Evolutionary conservation across 1,284 basidiomycete species (phyloP).

Genomic region (Neonothopanus nambi): DNA sequence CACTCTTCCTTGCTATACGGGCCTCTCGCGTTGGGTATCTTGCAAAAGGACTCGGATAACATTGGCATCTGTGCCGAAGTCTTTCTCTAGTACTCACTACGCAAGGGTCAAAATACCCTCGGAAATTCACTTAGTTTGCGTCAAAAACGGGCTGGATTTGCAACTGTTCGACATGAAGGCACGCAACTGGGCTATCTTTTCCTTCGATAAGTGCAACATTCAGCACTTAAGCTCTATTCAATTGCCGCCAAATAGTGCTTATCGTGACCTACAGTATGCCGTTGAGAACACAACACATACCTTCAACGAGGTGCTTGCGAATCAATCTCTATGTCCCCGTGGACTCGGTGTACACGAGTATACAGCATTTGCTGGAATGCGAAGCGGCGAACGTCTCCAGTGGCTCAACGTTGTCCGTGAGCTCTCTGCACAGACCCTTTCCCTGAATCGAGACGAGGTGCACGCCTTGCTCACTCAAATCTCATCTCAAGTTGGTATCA

Average conservation of each 20-base stretch:
- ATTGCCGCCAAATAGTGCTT: slow-evolving; percentile 2
- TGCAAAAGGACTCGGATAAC: slow-evolving; percentile 25
- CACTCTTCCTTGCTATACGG: slow-evolving; percentile 13
- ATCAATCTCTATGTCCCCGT: slow-evolving; percentile 37
- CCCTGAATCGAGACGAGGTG: slow-evolving; percentile 38
- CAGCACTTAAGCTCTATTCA: too few relatives aligned
- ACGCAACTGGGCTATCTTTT: slow-evolving; percentile 11
- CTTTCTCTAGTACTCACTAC: slow-evolving; percentile 41
- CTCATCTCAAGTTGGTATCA: slow-evolving; percentile 41
- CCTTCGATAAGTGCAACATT: too few relatives aligned
- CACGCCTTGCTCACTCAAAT: slow-evolving; percentile 41
- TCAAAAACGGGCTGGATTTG: slow-evolving; percentile 36
- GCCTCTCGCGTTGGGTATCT: not conserved
- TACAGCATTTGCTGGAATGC: slow-evolving; percentile 41
- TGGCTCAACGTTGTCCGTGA: slow-evolving; percentile 51
- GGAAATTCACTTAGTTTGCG: slow-evolving; percentile 22
- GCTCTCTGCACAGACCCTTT: slow-evolving; percentile 35
- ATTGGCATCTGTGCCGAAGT: slow-evolving; percentile 41
- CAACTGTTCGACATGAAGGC: slow-evolving; percentile 24
- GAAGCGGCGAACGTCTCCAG: slow-evolving; percentile 43
- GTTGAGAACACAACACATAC: slow-evolving; percentile 38
- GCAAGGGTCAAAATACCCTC: slow-evolving; percentile 21
- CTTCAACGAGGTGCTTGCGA: slow-evolving; percentile 42
- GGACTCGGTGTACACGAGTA: slow-evolving; percentile 44
- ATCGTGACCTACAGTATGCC: slow-evolving; percentile 32